Evolutionary conservation across 352 stramenopile species (phyloP), one percentile per base, ranked within the genome.

Genomic region (Globisporangium recalcitrans): DNA sequence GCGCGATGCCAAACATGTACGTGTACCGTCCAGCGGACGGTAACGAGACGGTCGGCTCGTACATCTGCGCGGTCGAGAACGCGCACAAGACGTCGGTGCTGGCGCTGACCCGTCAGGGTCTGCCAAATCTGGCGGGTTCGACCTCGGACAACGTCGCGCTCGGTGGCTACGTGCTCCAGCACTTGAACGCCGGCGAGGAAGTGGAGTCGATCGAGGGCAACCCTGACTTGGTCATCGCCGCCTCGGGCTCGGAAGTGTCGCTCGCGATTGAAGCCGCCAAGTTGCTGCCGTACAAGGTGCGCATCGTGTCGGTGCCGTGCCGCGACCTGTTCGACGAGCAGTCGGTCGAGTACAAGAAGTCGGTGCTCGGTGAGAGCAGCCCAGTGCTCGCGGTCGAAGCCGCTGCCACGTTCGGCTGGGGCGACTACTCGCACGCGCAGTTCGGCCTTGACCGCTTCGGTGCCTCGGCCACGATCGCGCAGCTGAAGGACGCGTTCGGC

Each of bases 1-100:
- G 98, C 53, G 87, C 88, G 34, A 99, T 99, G 86, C 97, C 97
- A 34, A 99, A 99, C 82, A 97, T 99, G 73, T 96, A 98, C 73
- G 85, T 99, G 44, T 97, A 98, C 74, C 94, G 97, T 62, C 97
- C 97, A 34, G 97, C 96, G 11, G 97, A 99, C 77, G 95, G 91
- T 34, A 99, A 99, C 72, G 97, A 99, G 91, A 98, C 96, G n/a
- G 78, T 95, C 36, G 97, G 95, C 55, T 72, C 96, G 7, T 99
- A 99, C 77, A 86, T 97, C 34, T 74, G 78, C 42, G 96, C 91
- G 6, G 70, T 95, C 40, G 82, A 97, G 64, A 76, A 86, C 49
- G 21, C 63, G n/a, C 70, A 87, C 42, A 96, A 96, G 61, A 97
- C 97, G 13, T 95, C 88, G 52, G 93, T 99, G 36, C 85, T 99